Evolutionary conservation across 2,329 filamentous ascomycete genomes (phyloP).

Genomic region (Stagonosporopsis tanaceti): DNA sequence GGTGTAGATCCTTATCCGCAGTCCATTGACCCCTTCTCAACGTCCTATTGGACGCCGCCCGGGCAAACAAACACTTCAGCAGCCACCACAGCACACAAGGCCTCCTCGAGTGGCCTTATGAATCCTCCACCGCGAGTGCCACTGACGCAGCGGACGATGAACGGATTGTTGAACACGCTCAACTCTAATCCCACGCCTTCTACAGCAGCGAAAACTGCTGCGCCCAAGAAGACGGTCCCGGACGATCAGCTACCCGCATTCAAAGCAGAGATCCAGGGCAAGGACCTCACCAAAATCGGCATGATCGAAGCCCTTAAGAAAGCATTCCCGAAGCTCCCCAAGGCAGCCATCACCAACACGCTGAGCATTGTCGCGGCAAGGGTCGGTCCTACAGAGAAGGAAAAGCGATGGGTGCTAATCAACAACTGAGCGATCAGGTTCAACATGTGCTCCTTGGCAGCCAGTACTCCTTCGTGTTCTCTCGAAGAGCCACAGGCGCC

Average conservation of each 20-base stretch:
- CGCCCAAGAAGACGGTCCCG: slow-evolving; percentile 61
- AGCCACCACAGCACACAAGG: slow-evolving; percentile 22
- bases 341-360: slow-evolving; percentile 74
- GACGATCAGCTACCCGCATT: slow-evolving; percentile 70
- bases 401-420: slow-evolving; percentile 67
- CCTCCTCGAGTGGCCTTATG: slow-evolving; percentile 39
- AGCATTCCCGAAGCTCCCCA: slow-evolving; percentile 74
- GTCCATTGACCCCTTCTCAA: slow-evolving; percentile 85
- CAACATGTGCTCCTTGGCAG: no score
- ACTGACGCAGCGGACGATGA: slow-evolving; percentile 50
- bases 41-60: slow-evolving; percentile 73
- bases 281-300: slow-evolving; percentile 76
- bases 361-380: slow-evolving; percentile 71
- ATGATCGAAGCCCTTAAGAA: slow-evolving; percentile 79
- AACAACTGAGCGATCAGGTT: slow-evolving; percentile 22
- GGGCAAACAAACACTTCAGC: slow-evolving; percentile 25
- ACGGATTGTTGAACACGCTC: slow-evolving; percentile 44
- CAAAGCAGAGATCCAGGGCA: slow-evolving; percentile 73
- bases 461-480: no score
- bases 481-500: neutral
- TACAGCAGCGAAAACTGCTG: slow-evolving; percentile 43
- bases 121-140: slow-evolving; percentile 54
- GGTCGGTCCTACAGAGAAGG: slow-evolving; percentile 66
- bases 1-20: slow-evolving; percentile 54
- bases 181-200: slow-evolving; percentile 30